phyloP scores from a whole-genome alignment of 2,329 filamentous ascomycete species.

The Alternaria incomplexa region DNA sequence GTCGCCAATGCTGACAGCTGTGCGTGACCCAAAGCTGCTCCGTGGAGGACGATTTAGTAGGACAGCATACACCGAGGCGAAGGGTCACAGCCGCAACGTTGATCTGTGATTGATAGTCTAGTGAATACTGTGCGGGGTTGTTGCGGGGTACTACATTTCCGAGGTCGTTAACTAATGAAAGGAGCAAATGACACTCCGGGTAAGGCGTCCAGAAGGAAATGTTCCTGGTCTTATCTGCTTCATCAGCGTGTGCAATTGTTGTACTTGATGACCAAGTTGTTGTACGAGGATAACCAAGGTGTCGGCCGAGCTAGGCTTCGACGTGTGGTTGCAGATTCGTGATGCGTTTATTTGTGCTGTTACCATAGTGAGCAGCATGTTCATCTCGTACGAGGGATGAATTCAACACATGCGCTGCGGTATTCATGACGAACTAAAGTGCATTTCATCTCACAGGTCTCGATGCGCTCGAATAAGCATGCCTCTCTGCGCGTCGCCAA shows the following conservation, averaged over 20 bases:
- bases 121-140: background rate
- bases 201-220: background rate
- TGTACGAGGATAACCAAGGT: background rate
- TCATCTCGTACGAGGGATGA: background rate
- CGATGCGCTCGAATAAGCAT: background rate
- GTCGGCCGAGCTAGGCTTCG: background rate
- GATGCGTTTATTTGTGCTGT: background rate
- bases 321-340: too few species aligned
- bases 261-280: background rate
- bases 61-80: background rate
- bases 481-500: background rate
- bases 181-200: background rate
- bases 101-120: background rate
- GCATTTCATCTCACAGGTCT: too few species aligned
- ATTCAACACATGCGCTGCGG: background rate
- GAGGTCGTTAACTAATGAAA: background rate
- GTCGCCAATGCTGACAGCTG: background rate
- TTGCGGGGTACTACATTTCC: background rate
- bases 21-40: background rate
- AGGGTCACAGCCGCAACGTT: background rate
- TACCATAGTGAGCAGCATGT: background rate
- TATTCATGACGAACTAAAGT: background rate
- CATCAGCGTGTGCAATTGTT: background rate
- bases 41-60: background rate
- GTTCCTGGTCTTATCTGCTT: background rate